These are phyloP conservation scores for Ruellia speciosa DNA, from an alignment of 305 asterid species.

Conservation along the genomic window DNA sequence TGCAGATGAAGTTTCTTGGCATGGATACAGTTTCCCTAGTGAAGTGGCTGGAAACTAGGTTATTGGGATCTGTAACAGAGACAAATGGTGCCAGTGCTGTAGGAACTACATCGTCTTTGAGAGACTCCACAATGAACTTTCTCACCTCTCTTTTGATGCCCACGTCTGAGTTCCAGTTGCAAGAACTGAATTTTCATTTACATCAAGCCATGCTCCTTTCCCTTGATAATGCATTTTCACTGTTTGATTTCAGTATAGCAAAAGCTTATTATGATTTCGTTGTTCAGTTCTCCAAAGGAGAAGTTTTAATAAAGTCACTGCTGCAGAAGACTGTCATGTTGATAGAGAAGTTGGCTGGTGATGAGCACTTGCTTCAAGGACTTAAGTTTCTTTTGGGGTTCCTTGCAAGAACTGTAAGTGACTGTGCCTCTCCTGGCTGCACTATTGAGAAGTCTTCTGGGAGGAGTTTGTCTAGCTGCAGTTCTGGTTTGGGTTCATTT, in stretches of 20 bases:
- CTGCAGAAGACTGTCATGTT: conserved; percentile 54
- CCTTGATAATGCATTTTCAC: conserved; percentile 75
- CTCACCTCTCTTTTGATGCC: conserved; percentile 53
- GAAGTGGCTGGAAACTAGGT: conserved; percentile 81
- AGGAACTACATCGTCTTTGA: conserved; percentile 57
- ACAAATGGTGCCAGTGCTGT: conserved; percentile 36
- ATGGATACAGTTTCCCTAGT: conserved; percentile 59
- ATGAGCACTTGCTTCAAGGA: conserved; percentile 72
- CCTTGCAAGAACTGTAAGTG: conserved; percentile 47
- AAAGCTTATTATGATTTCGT: conserved; percentile 57
- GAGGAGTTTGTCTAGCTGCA: conserved; percentile 43
- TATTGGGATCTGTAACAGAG: conserved; percentile 58
- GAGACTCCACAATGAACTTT: conserved; percentile 73
- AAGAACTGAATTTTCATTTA: conserved; percentile 59
- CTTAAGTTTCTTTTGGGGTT: conserved; percentile 74
- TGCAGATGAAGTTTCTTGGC: conserved; percentile 62
- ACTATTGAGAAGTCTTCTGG: conserved; percentile 46
- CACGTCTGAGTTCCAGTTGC: conserved; percentile 35
- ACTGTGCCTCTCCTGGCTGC: conserved; percentile 52
- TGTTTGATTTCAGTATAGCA: conserved; percentile 51
- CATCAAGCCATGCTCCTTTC: conserved; percentile 71
- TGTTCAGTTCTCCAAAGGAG: conserved; percentile 75
- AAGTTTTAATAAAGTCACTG: conserved; percentile 54
- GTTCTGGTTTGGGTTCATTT: conserved; percentile 52
- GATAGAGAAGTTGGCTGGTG: conserved; percentile 69